Percentiles rank a stretch among this genome's conserved stretches.
phyloP scores from a whole-genome alignment of 805 yeast species.

The Nakazawaea wickerhamii region DNA sequence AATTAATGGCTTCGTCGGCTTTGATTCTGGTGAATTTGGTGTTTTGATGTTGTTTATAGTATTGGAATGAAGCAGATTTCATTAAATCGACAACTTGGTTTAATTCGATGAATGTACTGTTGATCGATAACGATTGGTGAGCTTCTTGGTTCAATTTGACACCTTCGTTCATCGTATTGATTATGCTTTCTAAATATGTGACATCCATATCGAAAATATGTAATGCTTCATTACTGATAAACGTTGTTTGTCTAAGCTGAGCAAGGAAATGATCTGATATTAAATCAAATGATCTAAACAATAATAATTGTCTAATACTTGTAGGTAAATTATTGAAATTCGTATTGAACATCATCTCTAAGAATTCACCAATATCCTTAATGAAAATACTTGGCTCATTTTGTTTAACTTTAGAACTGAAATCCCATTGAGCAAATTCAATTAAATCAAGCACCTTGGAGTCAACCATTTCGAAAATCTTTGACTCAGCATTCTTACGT shows the following conservation, averaged over 20 bases:
- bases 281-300: slow-evolving; percentile 82
- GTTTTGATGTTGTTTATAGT: slow-evolving; percentile 48
- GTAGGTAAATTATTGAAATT: slow-evolving; percentile 79
- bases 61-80: slow-evolving; percentile 56
- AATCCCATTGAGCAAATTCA: slow-evolving; percentile 82
- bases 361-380: slow-evolving; percentile 77
- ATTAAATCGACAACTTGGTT: slow-evolving; percentile 76
- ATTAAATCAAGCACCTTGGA: slow-evolving; percentile 71
- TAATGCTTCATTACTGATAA: slow-evolving; percentile 56
- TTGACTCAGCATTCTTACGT: slow-evolving; percentile 68
- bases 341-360: slow-evolving; percentile 80
- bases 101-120: slow-evolving; percentile 71
- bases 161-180: slow-evolving; percentile 30
- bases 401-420: slow-evolving; percentile 52
- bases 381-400: slow-evolving; percentile 68
- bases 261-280: slow-evolving; percentile 66
- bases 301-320: slow-evolving; percentile 70
- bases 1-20: slow-evolving; percentile 60
- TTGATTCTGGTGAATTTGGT: slow-evolving; percentile 68
- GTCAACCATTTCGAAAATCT: slow-evolving; percentile 79
- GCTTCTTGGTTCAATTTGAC: slow-evolving; percentile 17
- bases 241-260: slow-evolving; percentile 48
- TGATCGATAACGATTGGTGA: slow-evolving; percentile 39
- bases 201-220: slow-evolving; percentile 77
- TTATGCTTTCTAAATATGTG: slow-evolving; percentile 60